Percentiles rank a stretch among this genome's conserved stretches.
Conservation (phyloP, 2,329 filamentous ascomycete genomes). For the Coniochaeta sp. region DNA sequence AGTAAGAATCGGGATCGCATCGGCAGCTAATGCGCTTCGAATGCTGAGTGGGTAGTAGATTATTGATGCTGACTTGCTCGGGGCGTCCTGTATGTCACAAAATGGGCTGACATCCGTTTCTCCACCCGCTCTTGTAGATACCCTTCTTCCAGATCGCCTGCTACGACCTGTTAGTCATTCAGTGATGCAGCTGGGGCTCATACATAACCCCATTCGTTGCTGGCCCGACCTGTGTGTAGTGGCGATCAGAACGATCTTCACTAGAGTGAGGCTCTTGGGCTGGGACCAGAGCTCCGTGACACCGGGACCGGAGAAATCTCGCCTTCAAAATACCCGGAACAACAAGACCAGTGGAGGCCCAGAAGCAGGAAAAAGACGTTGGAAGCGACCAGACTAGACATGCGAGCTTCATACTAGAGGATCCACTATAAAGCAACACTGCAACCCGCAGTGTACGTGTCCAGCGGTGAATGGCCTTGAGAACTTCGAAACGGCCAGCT, state of each 20-base stretch:
- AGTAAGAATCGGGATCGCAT: neutral
- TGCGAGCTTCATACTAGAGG: conserved; percentile 15
- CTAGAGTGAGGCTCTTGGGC: neutral
- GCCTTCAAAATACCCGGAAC: neutral
- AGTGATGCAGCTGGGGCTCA: neutral
- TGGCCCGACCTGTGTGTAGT: neutral
- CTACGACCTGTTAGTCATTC: neutral
- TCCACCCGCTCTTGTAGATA: neutral
- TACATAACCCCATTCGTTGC: neutral
- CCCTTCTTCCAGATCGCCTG: neutral
- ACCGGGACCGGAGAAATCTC: neutral
- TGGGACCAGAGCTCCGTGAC: neutral
- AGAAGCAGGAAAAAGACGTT: neutral
- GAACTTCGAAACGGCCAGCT: neutral
- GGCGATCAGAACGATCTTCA: neutral
- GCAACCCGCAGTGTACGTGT: conserved; percentile 20
- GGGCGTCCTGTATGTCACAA: neutral
- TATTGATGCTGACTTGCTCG: neutral
- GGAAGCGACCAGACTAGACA: conserved; percentile 4
- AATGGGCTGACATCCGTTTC: neutral
- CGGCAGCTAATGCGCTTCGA: neutral
- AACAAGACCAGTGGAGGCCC: neutral
- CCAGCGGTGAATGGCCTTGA: conserved; percentile 20
- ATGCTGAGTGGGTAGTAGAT: neutral
- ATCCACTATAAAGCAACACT: conserved; percentile 18